Conservation (phyloP, 208 protist genomes). For the Herpetomonas tarakana region DNA sequence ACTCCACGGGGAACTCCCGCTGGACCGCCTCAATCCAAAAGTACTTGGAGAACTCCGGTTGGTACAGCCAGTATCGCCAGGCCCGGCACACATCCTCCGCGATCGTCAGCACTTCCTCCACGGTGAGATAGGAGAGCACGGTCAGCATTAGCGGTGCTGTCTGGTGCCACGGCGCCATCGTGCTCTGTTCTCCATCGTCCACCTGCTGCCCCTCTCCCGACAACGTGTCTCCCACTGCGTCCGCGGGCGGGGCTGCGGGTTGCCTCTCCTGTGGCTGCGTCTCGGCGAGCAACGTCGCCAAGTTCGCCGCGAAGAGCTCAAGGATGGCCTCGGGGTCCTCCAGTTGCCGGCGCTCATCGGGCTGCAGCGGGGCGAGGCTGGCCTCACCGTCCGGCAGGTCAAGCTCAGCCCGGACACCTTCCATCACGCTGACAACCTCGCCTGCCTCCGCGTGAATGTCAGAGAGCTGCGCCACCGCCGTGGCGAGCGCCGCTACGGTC, state of each 20-base stretch:
- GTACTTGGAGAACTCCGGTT: conserved; percentile 32
- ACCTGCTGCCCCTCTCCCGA: not conserved
- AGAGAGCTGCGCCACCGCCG: conserved; percentile 26
- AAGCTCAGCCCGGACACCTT: conserved; percentile 32
- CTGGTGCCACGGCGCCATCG: conserved; percentile 20
- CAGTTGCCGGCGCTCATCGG: conserved; percentile 27
- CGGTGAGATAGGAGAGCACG: conserved; percentile 61
- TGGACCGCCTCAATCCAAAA: conserved; percentile 77
- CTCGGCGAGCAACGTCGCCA: too few species aligned
- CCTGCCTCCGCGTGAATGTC: conserved; percentile 26
- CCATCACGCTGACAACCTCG: conserved; percentile 37
- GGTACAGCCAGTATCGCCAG: conserved; percentile 63
- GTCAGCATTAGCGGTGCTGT: conserved; percentile 35
- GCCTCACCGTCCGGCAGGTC: conserved; percentile 26
- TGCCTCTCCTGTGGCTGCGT: too few species aligned
- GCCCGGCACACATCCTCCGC: conserved; percentile 59
- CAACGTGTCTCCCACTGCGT: too few species aligned
- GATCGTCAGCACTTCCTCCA: conserved; percentile 41
- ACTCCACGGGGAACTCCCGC: conserved; percentile 58
- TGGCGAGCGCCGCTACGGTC: conserved; percentile 36
- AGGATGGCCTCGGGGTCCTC: conserved; percentile 45
- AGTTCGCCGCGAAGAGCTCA: conserved; percentile 34
- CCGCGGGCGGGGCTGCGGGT: too few species aligned
- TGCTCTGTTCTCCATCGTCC: not conserved
- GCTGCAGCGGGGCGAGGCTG: conserved; percentile 22